Evolutionary conservation across 2,329 filamentous ascomycete species (phyloP).

Genomic region (Ramularia endophylla): DNA sequence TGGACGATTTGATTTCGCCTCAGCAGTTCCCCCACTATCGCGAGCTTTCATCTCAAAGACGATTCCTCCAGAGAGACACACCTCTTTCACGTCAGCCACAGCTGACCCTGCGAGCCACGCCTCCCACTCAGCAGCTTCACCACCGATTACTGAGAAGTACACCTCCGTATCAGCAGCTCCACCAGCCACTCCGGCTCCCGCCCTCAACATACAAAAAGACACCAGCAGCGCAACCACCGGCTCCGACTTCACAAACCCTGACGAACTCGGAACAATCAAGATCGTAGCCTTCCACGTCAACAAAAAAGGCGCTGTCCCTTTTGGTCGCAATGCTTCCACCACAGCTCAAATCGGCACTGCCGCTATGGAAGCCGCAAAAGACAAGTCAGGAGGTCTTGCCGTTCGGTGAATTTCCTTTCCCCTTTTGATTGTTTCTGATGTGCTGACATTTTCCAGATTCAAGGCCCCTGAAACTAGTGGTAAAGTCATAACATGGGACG

Average conservation of each 20-base stretch:
- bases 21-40: too few species aligned
- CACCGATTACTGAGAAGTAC: too few species aligned
- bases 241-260: neutral
- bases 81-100: too few species aligned
- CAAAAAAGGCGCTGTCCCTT: constrained; percentile 3
- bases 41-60: too few species aligned
- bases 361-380: constrained; percentile 4
- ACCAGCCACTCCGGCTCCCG: neutral
- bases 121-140: too few species aligned
- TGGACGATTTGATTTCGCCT: too few species aligned
- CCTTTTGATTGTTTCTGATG: neutral
- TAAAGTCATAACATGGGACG: constrained; percentile 4
- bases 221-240: neutral
- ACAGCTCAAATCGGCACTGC: constrained; percentile 1
- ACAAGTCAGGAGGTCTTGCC: constrained; percentile 4
- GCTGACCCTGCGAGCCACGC: too few species aligned
- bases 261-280: constrained; percentile 12
- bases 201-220: too few species aligned
- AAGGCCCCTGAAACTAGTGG: neutral
- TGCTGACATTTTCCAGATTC: constrained; percentile 2
- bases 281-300: constrained; percentile 10
- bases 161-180: too few species aligned
- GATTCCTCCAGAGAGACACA: too few species aligned
- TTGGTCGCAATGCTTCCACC: constrained; percentile 2
- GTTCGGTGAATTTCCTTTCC: constrained; percentile 3